Conservation (phyloP, 169 alveolate genomes). For the Theileria equi region DNA sequence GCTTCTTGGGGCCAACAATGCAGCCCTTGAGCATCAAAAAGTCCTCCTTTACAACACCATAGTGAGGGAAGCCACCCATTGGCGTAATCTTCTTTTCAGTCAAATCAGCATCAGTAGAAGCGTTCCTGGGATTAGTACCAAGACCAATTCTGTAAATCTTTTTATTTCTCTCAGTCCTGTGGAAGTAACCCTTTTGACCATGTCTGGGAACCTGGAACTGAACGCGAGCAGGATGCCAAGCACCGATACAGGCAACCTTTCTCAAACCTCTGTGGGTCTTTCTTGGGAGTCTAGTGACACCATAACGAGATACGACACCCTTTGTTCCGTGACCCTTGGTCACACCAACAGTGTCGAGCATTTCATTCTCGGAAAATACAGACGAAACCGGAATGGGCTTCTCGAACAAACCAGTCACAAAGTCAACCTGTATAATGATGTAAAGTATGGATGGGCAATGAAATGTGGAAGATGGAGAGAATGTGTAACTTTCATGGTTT, state of each 20-base stretch:
- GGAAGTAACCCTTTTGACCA: slow-evolving; percentile 99
- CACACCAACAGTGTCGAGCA: slow-evolving; percentile 97
- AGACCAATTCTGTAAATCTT: slow-evolving; percentile 98
- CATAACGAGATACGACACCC: slow-evolving; percentile 99
- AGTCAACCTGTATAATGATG: slow-evolving; percentile 83
- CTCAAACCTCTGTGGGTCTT: slow-evolving; percentile 99
- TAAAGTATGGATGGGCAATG: not conserved
- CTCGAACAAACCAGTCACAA: slow-evolving; percentile 92
- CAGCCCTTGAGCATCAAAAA: slow-evolving; percentile 98
- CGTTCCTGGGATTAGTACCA: slow-evolving; percentile 91
- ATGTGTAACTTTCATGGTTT: slow-evolving; percentile 62
- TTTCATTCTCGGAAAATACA: slow-evolving; percentile 95
- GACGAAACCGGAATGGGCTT: slow-evolving; percentile 92
- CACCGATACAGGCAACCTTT: slow-evolving; percentile 99
- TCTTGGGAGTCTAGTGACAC: slow-evolving; percentile 98
- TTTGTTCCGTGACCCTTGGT: slow-evolving; percentile 99
- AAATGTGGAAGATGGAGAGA: not conserved
- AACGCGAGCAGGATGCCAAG: slow-evolving; percentile 99
- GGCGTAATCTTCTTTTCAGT: slow-evolving; percentile 99
- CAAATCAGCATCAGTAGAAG: slow-evolving; percentile 96
- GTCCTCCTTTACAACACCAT: slow-evolving; percentile 98
- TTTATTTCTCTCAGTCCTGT: slow-evolving; percentile 99
- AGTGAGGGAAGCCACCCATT: slow-evolving; percentile 99
- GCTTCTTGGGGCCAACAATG: slow-evolving; percentile 96
- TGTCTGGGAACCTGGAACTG: slow-evolving; percentile 99